Evolutionary conservation across 352 stramenopile genomes (phyloP), one percentile per base, ranked within the genome.

Genomic region (Pythium apleroticum): DNA sequence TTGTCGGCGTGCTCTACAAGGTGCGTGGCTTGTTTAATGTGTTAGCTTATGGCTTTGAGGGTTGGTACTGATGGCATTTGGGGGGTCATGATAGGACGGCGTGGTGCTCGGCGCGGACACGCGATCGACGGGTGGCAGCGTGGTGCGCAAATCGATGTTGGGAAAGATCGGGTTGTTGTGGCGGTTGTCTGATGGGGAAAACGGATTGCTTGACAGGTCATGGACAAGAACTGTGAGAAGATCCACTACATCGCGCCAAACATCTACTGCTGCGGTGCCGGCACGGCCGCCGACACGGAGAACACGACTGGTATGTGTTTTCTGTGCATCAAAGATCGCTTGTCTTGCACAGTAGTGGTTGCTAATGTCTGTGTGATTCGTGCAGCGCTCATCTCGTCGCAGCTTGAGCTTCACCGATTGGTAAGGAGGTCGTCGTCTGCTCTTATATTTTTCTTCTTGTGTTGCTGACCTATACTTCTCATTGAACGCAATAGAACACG

Each of bases 211-310:
- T 52, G 53, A 24, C 48, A 80, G 73, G 93, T 99, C 15, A 98
- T 97, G 69, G 97, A 99, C 86, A 99, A 99, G 84, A 99, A 99
- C 78, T 99, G 97, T 66, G 95, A 99, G 74, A 99, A 99, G 84
- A 99, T 99, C 71, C 97, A 99, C 75, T 99, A 99, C 88, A 93
- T 99, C 58, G 97, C 97, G 14, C 96, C 96, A 52, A 99, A 99
- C 77, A 99, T 99, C 62, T 99, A 98, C 79, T 99, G 97, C 80
- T 99, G 97, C 63, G 97, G 97, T 43, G 96, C 97, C 7, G 97
- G 97, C 14, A 99, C 97, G 4, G 97, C 97, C 22, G 97, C 97
- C 41, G 97, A 99, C 74, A 99, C 97, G 31, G 97, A 99, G 76
- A 99, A 93, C 72, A 90, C 85, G 48, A 93, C 86, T 11, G 81